Evolutionary conservation across 495 filamentous ascomycete species (phyloP), one percentile per base, ranked within the genome.

Genomic region (Coniosporium apollinis): DNA sequence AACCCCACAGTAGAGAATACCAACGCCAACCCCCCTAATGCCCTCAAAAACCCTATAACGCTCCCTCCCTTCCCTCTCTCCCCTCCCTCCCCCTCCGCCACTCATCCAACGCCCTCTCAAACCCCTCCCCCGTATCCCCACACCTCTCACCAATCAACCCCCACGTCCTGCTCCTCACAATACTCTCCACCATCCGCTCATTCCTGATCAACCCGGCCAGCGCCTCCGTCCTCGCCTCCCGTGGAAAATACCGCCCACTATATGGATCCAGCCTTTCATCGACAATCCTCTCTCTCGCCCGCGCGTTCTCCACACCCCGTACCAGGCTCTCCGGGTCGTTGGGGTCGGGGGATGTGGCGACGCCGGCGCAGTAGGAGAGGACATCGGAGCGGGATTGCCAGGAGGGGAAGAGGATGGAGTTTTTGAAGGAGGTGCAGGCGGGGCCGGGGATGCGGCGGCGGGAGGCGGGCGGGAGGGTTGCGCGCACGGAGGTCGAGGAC

Each of bases 211-310:
- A 41, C 21, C 58, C 66, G 8, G 84, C 85, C 31, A 97, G 51
- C 26, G 68, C 69, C 58, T 97, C 82, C 1, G 87, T 91, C 38
- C 86, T 65, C 29, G 81, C 66, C 56, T 96, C 85, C 29, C 69
- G 63, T 0, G 86, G 84, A 41, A 84, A 87, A 48, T 77, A 92
- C 19, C 87, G 65, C 16, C 62, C 82, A 14, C 78, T 84, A 48
- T 97, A 97, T 13, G 89, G 89, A 57, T 97, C 89, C 37, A 96
- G 56, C 39, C 89, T 63, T 54, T 94, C 89, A 58, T 97, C 66
- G 11, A 96, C 76, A 4, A 86, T 65, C 34, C 74, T 64, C 48
- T 93, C 82, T 34, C 74, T 64, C 38, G 79, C 72, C 41, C 59
- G 67, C 24, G 72, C 72, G 19, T 70, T 69, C 54, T 92, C 83